Percentiles rank a stretch among this genome's conserved stretches.
phyloP scores from a whole-genome alignment of 2,329 filamentous ascomycete species.

The Sclerotinia spermophila region DNA sequence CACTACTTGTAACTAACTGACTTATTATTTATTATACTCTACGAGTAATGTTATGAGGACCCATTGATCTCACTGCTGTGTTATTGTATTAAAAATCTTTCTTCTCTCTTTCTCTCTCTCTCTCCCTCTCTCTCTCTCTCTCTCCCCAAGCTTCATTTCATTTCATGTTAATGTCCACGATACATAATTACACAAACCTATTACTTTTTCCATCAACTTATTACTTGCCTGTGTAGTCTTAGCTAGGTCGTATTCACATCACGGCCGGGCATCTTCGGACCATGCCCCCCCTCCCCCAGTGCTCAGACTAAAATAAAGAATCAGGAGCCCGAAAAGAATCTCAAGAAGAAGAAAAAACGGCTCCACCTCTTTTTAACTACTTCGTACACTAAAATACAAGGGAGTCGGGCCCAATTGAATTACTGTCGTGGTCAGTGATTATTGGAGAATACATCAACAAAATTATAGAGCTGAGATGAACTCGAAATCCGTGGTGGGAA shows the following conservation, averaged over 20 bases:
- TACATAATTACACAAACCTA: neutral
- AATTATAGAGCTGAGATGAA: conserved; percentile 23
- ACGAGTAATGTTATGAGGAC: neutral
- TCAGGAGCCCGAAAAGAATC: neutral
- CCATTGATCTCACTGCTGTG: neutral
- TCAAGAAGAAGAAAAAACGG: neutral
- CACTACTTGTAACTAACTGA: too few species aligned
- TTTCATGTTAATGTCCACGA: neutral
- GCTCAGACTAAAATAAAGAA: neutral
- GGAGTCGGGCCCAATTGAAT: conserved; percentile 14
- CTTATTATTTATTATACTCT: neutral
- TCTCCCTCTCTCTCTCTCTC: neutral
- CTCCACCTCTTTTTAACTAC: conserved; percentile 8
- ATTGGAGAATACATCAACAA: conserved; percentile 13
- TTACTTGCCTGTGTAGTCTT: too few species aligned
- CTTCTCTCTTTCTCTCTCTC: too few species aligned
- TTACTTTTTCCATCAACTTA: neutral
- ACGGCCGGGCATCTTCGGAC: neutral
- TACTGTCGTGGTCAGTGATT: conserved; percentile 13
- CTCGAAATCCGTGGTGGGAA: conserved; percentile 25
- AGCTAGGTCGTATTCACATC: neutral
- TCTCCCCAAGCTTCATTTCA: too few species aligned
- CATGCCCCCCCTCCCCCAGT: too few species aligned
- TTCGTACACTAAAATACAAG: neutral
- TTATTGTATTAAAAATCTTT: neutral